Percentiles rank a stretch among this genome's conserved stretches.
These are phyloP conservation scores for Stereum hirsutum DNA, from an alignment of 1,284 basidiomycete genomes.

Conservation along the genomic window DNA sequence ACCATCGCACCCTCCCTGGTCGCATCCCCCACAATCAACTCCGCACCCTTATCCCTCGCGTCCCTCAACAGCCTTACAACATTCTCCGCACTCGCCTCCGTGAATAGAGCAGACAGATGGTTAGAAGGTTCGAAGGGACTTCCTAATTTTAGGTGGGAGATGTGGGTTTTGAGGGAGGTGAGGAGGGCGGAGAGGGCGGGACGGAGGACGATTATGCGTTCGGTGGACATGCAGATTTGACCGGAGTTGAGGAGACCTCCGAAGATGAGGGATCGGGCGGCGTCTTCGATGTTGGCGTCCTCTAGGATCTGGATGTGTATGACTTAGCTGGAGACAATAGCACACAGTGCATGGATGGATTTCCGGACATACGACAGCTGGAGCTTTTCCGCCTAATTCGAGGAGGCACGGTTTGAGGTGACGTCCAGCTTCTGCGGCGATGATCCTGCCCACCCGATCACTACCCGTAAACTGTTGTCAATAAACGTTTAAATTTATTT, in stretches of 20 bases:
- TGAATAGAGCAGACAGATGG: conserved; percentile 37
- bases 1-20: conserved; percentile 33
- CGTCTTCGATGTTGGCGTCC: conserved; percentile 53
- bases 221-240: conserved; percentile 66
- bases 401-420: conserved; percentile 66
- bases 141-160: conserved; percentile 26
- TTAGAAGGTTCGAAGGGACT: conserved; percentile 19
- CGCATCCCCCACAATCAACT: conserved; percentile 38
- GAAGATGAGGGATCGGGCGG: conserved; percentile 44
- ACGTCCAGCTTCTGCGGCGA: conserved; percentile 66
- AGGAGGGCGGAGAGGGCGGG: conserved; percentile 28
- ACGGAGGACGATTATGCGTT: conserved; percentile 53
- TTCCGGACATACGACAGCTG: conserved; percentile 19
- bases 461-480: conserved; percentile 58
- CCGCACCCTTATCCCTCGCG: conserved; percentile 41
- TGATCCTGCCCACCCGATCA: conserved; percentile 58
- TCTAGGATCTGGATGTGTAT: conserved; percentile 56
- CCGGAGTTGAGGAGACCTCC: conserved; percentile 56
- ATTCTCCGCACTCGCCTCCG: conserved; percentile 37
- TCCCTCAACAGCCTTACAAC: conserved; percentile 41
- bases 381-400: conserved; percentile 72
- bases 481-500: not conserved
- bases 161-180: conserved; percentile 22
- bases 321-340: no score
- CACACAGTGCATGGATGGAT: no score